Conservation (phyloP, 164 flowering plant species). For the Berberis vulgaris region DNA sequence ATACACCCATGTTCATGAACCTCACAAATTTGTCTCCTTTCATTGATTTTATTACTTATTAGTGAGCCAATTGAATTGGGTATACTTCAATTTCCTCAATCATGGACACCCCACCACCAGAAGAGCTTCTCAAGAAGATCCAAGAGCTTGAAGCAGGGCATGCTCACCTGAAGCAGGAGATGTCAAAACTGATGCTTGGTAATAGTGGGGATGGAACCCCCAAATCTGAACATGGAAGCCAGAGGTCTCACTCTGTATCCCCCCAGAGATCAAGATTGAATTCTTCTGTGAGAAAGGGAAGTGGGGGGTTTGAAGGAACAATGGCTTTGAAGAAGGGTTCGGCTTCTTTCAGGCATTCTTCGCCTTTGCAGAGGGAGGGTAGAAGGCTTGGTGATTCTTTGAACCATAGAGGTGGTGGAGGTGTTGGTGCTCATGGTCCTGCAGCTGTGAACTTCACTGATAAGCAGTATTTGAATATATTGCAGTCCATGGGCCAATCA, state of each 20-base stretch:
- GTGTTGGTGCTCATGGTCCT: constrained; percentile 16
- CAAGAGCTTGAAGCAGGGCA: constrained; percentile 75
- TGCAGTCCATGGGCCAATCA: constrained; percentile 91
- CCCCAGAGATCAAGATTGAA: constrained; percentile 44
- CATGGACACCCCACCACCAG: constrained; percentile 48
- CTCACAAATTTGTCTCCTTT: no score
- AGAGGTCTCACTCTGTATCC: constrained; percentile 72
- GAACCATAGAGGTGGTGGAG: constrained; percentile 11
- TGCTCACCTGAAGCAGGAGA: constrained; percentile 60
- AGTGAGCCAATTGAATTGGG: background rate
- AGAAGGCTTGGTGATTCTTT: constrained; percentile 22
- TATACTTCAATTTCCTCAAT: background rate
- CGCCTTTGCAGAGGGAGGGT: constrained; percentile 81
- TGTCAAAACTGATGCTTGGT: constrained; percentile 45
- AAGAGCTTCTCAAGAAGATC: constrained; percentile 79
- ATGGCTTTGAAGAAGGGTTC: constrained; percentile 40
- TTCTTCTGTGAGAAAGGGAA: constrained; percentile 12
- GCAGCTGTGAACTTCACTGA: constrained; percentile 46
- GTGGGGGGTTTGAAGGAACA: constrained; percentile 18
- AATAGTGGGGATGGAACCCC: constrained; percentile 4
- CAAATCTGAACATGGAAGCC: constrained; percentile 16
- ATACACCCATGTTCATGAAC: no score
- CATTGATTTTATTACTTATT: no score
- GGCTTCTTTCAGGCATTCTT: constrained; percentile 56
- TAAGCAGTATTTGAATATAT: constrained; percentile 65